phyloP scores from a whole-genome alignment of 768 basidiomycete genomes.

The Pulveroboletus sp. region DNA sequence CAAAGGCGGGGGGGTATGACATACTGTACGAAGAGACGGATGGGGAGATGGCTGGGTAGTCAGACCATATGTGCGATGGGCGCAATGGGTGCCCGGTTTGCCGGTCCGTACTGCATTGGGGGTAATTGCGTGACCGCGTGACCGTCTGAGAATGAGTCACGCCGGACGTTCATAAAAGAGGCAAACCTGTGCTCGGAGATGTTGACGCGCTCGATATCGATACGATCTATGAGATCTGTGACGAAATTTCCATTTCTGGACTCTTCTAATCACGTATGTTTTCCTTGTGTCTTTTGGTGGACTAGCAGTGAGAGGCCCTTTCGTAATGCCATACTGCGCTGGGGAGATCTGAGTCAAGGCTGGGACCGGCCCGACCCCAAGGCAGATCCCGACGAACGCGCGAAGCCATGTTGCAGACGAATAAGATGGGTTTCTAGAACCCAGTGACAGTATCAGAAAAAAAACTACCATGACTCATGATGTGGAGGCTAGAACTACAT shows the following conservation, averaged over 20 bases:
- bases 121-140: slow-evolving; percentile 27
- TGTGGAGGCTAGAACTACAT: no score
- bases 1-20: slow-evolving; percentile 49
- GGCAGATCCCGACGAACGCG: no score
- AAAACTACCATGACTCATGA: background rate
- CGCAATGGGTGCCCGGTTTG: slow-evolving; percentile 8
- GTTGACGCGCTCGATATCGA: slow-evolving; percentile 6
- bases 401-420: no score
- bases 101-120: slow-evolving; percentile 16
- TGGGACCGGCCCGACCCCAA: no score
- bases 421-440: no score
- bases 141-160: slow-evolving; percentile 22
- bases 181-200: slow-evolving; percentile 32
- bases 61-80: background rate
- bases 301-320: no score
- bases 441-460: no score
- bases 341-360: no score
- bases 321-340: no score
- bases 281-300: background rate
- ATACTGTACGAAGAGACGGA: slow-evolving; percentile 17
- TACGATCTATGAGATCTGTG: slow-evolving; percentile 13
- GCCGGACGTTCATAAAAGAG: slow-evolving; percentile 21
- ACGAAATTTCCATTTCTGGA: slow-evolving; percentile 1
- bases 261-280: slow-evolving; percentile 11
- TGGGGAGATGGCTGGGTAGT: slow-evolving; percentile 2